Evolutionary conservation across 768 basidiomycete species (phyloP).

Genomic region (Thelephora ganbajun): DNA sequence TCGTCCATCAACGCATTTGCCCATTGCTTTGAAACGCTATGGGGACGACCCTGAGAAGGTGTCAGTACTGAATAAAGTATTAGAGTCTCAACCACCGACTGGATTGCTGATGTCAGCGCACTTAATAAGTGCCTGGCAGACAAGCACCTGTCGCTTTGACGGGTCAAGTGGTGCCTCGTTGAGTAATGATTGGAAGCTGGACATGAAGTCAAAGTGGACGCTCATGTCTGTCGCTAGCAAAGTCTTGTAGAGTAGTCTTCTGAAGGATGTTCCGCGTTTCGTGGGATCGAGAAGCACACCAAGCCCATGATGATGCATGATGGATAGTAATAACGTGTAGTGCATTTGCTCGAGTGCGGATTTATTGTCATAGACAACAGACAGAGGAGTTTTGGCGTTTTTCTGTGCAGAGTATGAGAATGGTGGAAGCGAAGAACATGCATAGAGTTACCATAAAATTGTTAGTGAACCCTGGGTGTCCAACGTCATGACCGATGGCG

Average conservation of each 20-base stretch:
- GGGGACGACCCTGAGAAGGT: slow-evolving; percentile 66
- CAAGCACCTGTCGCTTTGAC: slow-evolving; percentile 41
- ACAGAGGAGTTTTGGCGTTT: slow-evolving; percentile 85
- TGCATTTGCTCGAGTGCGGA: slow-evolving; percentile 92
- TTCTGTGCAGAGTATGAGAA: slow-evolving; percentile 36
- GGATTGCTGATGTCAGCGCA: slow-evolving; percentile 99
- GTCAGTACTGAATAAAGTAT: slow-evolving; percentile 1
- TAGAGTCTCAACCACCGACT: slow-evolving; percentile 33
- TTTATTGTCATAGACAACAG: slow-evolving; percentile 76
- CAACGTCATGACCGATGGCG: slow-evolving; percentile 95
- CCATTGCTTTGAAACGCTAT: slow-evolving; percentile 87
- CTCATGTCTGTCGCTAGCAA: slow-evolving; percentile 94
- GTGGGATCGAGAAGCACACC: slow-evolving; percentile 51
- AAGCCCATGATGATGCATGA: slow-evolving; percentile 72
- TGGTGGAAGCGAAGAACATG: background rate
- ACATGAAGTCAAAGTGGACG: slow-evolving; percentile 78
- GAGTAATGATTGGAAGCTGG: slow-evolving; percentile 39
- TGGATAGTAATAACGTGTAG: slow-evolving; percentile 62
- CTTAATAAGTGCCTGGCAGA: slow-evolving; percentile 89
- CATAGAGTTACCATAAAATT: slow-evolving; percentile 68
- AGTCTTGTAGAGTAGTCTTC: slow-evolving; percentile 64
- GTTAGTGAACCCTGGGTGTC: slow-evolving; percentile 91
- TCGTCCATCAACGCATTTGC: slow-evolving; percentile 78
- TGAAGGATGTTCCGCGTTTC: slow-evolving; percentile 32
- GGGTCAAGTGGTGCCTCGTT: slow-evolving; percentile 25